Base-by-base conservation (phyloP, 768 basidiomycete genomes). In the Lactifluus volemus region DNA sequence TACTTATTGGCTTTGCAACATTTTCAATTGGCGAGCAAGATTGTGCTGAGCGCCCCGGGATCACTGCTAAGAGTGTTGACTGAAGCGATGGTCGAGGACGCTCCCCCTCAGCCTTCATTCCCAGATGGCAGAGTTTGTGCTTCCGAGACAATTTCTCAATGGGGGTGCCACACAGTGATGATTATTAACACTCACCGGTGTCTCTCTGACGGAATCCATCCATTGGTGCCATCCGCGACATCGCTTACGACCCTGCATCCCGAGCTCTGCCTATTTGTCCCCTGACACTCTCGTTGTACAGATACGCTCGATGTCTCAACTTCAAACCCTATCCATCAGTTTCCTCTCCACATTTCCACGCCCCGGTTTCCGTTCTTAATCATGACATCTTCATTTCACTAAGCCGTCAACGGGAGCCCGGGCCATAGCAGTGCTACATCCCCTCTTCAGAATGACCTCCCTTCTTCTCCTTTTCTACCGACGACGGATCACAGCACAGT, bases 391-490 rank as follows among this genome's bases (percentile, higher is more conserved):
- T n/a, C n/a, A n/a, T n/a, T n/a, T n/a, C n/a, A n/a, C n/a, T n/a
- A n/a, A n/a, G n/a, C n/a, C n/a, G n/a, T n/a, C n/a, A n/a, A n/a
- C n/a, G n/a, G n/a, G n/a, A n/a, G n/a, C n/a, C n/a, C n/a, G n/a
- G n/a, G n/a, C n/a, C n/a, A n/a, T n/a, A 25, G 25, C 25, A 25
- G 25, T 25, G 25, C 25, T 25, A n/a, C n/a, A n/a, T n/a, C n/a
- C n/a, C n/a, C n/a, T n/a, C n/a, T n/a, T n/a, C n/a, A n/a, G n/a
- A n/a, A n/a, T n/a, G n/a, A n/a, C n/a, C n/a, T n/a, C n/a, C 81
- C 72, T 92, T 92, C 78, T 92, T 88, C 78, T 92, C 89, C n/a
- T 91, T 92, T 73, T 85, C 85, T 49, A 89, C 88, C 64, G 87
- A 89, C 74, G 79, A 84, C 56, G 86, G 79, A 57, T 61, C 59